Evolutionary conservation across 345 rosid genomes (phyloP).

Genomic region (Acer negundo): DNA sequence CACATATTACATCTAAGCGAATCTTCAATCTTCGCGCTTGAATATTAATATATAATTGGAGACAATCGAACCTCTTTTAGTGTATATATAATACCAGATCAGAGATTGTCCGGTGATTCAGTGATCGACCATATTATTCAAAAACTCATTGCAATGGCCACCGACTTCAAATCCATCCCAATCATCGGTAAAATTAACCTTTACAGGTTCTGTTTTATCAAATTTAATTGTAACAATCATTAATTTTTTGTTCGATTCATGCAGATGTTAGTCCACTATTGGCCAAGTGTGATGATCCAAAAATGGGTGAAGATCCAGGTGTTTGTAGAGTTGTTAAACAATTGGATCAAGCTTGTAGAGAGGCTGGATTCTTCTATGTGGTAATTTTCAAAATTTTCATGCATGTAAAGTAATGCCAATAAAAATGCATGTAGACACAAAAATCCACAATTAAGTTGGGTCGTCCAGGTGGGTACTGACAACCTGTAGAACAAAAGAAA

Average conservation of each 20-base stretch:
- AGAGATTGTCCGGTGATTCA: no score
- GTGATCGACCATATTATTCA: no score
- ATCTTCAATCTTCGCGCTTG: no score
- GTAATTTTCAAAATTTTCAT: slow-evolving; percentile 29
- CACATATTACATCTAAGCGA: no score
- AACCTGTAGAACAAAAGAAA: no score
- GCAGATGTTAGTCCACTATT: slow-evolving; percentile 67
- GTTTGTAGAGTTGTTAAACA: slow-evolving; percentile 58
- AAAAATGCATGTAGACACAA: not conserved
- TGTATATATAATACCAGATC: no score
- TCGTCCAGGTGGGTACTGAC: no score
- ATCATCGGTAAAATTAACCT: slow-evolving; percentile 45
- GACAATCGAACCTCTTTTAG: no score
- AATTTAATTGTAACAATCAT: not conserved
- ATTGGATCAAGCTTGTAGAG: slow-evolving; percentile 78
- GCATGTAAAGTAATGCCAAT: not conserved
- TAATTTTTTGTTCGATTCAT: slow-evolving; percentile 4
- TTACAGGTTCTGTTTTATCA: no score
- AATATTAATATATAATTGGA: no score
- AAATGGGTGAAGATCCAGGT: slow-evolving; percentile 55
- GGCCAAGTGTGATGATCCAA: slow-evolving; percentile 60
- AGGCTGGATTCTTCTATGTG: slow-evolving; percentile 93
- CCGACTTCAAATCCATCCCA: slow-evolving; percentile 65
- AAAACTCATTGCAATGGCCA: slow-evolving; percentile 34
- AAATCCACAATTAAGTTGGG: no score